Conservation (phyloP, 176 grass and related monocot genomes). For the Eleusine coracana region DNA sequence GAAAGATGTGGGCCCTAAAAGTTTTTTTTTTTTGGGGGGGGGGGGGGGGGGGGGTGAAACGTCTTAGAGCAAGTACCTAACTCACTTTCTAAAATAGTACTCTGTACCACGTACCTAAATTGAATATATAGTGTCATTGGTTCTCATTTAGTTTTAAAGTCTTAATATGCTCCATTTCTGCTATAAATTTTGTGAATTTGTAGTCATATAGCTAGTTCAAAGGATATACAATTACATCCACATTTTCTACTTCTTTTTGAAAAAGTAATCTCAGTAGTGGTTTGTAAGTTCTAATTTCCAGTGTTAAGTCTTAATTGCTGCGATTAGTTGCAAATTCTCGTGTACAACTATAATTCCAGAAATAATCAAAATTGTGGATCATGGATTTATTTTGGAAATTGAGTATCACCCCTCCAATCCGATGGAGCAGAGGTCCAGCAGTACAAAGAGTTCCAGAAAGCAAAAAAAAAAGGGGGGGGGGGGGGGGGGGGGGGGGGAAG, state of each 20-base stretch:
- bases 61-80: background rate
- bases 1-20: background rate
- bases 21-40: too few species aligned
- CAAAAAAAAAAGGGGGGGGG: too few species aligned
- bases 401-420: too few species aligned
- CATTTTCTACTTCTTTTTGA: background rate
- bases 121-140: background rate
- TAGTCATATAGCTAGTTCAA: too few species aligned
- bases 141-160: background rate
- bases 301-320: background rate
- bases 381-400: background rate
- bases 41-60: too few species aligned
- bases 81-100: background rate
- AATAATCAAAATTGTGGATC: background rate
- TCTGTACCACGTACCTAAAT: background rate
- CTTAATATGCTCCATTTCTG: too few species aligned
- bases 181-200: too few species aligned
- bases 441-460: too few species aligned
- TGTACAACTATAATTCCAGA: slow-evolving; percentile 11
- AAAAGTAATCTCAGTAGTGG: background rate
- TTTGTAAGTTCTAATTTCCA: slow-evolving; percentile 12
- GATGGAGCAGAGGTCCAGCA: too few species aligned
- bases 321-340: background rate
- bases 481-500: too few species aligned
- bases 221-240: background rate